Evolutionary conservation across 2,329 filamentous ascomycete species (phyloP).

Genomic region (Monosporascus sp.): DNA sequence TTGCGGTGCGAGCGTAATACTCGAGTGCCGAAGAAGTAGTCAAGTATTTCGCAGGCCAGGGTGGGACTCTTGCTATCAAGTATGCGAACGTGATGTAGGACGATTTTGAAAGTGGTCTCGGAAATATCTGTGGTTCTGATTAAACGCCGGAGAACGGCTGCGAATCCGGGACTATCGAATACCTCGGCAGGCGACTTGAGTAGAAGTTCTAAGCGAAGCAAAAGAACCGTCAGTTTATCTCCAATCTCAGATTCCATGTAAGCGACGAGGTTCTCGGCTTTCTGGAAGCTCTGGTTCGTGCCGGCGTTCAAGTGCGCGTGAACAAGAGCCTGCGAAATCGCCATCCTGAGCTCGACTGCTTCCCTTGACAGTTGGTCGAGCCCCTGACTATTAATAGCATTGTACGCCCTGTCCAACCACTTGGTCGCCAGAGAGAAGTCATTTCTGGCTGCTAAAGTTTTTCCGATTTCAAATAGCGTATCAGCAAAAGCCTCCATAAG

Average conservation of each 20-base stretch:
- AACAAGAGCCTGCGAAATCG: conserved; percentile 61
- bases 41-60: conserved; percentile 49
- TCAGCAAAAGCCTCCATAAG: conserved; percentile 61
- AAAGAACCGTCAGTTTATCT: conserved; percentile 58
- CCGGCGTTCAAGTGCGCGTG: conserved; percentile 47
- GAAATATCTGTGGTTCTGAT: conserved; percentile 55
- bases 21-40: conserved; percentile 57
- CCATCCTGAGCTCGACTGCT: conserved; percentile 59
- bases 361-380: conserved; percentile 53
- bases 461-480: conserved; percentile 68
- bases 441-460: conserved; percentile 45
- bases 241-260: conserved; percentile 60
- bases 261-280: conserved; percentile 53
- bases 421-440: conserved; percentile 53
- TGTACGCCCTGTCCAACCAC: conserved; percentile 70
- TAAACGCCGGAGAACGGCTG: conserved; percentile 55
- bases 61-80: conserved; percentile 51
- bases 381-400: conserved; percentile 51
- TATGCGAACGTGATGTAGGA: conserved; percentile 65
- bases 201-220: conserved; percentile 66
- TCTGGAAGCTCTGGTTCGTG: conserved; percentile 38
- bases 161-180: conserved; percentile 46
- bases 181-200: conserved; percentile 40
- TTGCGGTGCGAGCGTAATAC: conserved; percentile 42
- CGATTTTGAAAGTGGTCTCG: conserved; percentile 57